These are phyloP conservation scores for Monilinia polystroma DNA, from an alignment of 2,329 filamentous ascomycete genomes.

Conservation along the genomic window DNA sequence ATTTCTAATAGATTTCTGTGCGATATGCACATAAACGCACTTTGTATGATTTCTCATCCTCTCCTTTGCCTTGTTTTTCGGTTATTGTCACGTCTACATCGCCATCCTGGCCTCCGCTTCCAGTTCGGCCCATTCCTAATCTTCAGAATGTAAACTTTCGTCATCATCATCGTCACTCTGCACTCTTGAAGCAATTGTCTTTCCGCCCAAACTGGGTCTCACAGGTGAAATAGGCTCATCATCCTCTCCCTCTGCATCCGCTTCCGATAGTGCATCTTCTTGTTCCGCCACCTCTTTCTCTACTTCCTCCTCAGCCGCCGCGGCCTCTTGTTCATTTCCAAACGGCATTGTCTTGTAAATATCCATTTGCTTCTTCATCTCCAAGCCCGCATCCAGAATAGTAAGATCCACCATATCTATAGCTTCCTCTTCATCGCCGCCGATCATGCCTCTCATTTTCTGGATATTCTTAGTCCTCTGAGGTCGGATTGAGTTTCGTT, in stretches of 20 bases:
- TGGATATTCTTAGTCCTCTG: conserved; percentile 64
- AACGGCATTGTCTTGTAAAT: conserved; percentile 3
- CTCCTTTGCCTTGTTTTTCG: neutral
- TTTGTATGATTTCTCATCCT: neutral
- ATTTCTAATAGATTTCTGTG: neutral
- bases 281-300: conserved; percentile 4
- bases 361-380: conserved; percentile 20
- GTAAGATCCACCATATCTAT: conserved; percentile 23
- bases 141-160: conserved; percentile 18
- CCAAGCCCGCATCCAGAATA: conserved; percentile 9
- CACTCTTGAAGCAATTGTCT: conserved; percentile 14
- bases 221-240: conserved; percentile 13
- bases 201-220: conserved; percentile 11
- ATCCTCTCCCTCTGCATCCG: conserved; percentile 19
- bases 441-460: conserved; percentile 38
- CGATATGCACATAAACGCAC: neutral
- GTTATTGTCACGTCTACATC: neutral
- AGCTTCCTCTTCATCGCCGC: conserved; percentile 14
- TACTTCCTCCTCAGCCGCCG: conserved; percentile 8
- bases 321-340: conserved; percentile 15
- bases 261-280: conserved; percentile 8
- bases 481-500: conserved; percentile 60
- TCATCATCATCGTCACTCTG: conserved; percentile 20
- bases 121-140: neutral
- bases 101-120: neutral